Evolutionary conservation across 2,329 filamentous ascomycete species (phyloP), one percentile per base, ranked within the genome.

Genomic region (Hypoxylon sp.): DNA sequence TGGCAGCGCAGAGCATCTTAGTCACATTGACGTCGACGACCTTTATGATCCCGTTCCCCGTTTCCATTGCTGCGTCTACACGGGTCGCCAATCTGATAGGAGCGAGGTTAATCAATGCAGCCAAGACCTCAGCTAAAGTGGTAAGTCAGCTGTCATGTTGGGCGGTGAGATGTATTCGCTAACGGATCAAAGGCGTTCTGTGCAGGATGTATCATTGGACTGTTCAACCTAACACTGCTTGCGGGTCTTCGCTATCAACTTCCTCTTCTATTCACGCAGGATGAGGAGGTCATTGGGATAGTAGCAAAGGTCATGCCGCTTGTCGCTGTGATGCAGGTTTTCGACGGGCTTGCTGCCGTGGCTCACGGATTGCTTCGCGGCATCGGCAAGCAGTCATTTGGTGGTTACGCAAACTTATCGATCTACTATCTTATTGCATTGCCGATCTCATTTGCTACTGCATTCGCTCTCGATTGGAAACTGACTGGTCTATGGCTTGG

Each of bases 31-130:
- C 91, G 0, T 89, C 90, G 9, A 88, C 97, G 24, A 93, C 92
- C 0, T 98, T 94, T 83, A 94, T 97, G 79, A 90, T 98, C 53
- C 94, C 95, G 0, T 98, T 98, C 82, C 93, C 95, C 0, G 88
- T 98, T 67, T 93, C 91, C 33, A 95, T 98, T 64, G 94, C 95
- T 2, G 90, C 92, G 0, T 95, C 92, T 11, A 98, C 95, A 0
- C 90, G 95, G 0, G 89, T 98, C 13, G 95, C 94, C 17, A 98
- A 98, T 74, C 83, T 98, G 35, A 97, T 98, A 69, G 96, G 95
- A 8, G 94, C 95, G 0, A 91, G 91, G 0, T 85, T 98, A 10
- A 90, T 93, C 2, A 90, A 91, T 50, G 92, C 94, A 0, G 94
- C 94, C 14, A 93, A 91, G 77, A 92, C 88, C 2, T 92, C 92